phyloP scores from a whole-genome alignment of 1,284 basidiomycete species.

The Ceratorhiza oryzae-sativae region DNA sequence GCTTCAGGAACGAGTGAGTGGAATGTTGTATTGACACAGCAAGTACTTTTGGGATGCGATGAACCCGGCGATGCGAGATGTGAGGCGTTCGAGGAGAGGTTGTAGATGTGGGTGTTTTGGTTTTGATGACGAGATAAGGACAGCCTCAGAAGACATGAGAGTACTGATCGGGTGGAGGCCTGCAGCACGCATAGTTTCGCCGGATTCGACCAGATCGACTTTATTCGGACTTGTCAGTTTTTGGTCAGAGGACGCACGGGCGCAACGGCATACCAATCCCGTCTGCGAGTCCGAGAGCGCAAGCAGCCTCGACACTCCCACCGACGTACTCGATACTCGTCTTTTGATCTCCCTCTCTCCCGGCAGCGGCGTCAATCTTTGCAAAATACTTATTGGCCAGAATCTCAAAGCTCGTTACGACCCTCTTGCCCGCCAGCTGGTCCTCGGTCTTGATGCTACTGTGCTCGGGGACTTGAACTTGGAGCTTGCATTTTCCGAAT shows the following conservation, averaged over 20 bases:
- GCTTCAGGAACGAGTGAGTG: slow-evolving; percentile 70
- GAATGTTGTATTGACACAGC: slow-evolving; percentile 91
- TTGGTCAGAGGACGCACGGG: too few relatives aligned
- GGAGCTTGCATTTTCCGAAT: slow-evolving; percentile 94
- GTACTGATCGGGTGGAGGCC: slow-evolving; percentile 94
- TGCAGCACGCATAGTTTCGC: slow-evolving; percentile 99
- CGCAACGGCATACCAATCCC: slow-evolving; percentile 93
- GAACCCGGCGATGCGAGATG: slow-evolving; percentile 90
- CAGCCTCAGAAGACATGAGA: slow-evolving; percentile 87
- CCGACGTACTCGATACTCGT: slow-evolving; percentile 96
- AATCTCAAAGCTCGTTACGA: slow-evolving; percentile 95
- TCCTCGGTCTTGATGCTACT: slow-evolving; percentile 75
- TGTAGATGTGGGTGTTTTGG: slow-evolving; percentile 68
- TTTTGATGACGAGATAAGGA: slow-evolving; percentile 81
- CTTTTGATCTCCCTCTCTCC: slow-evolving; percentile 55
- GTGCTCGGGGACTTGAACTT: slow-evolving; percentile 91
- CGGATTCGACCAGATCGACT: slow-evolving; percentile 73
- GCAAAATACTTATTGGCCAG: slow-evolving; percentile 83
- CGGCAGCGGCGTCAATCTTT: slow-evolving; percentile 68
- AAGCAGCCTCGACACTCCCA: slow-evolving; percentile 97
- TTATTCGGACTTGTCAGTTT: slow-evolving; percentile 6
- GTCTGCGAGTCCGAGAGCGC: slow-evolving; percentile 94
- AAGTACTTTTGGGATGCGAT: slow-evolving; percentile 90
- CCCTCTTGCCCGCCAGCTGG: slow-evolving; percentile 85
- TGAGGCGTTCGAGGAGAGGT: slow-evolving; percentile 81